Conservation (phyloP, 2,329 filamentous ascomycete genomes). For the Scedosporium minutisporum region DNA sequence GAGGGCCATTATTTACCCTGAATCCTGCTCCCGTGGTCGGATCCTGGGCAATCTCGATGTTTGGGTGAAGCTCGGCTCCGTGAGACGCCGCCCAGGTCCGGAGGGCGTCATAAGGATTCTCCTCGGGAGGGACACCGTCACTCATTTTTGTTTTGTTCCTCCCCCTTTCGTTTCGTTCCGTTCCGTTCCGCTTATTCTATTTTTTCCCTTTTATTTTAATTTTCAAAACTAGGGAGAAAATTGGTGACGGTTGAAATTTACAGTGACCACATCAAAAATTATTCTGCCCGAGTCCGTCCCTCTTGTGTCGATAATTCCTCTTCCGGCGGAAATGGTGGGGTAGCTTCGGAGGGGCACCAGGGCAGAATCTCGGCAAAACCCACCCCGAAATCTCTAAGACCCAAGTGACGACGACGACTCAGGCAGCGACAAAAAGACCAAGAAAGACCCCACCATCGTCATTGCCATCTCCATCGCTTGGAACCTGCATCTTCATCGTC, state of each 20-base stretch:
- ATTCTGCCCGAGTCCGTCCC: background rate
- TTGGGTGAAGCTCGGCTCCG: slow-evolving; percentile 38
- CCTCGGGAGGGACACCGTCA: background rate
- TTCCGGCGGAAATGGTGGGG: background rate
- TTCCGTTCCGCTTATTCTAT: no score
- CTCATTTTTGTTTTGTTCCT: background rate
- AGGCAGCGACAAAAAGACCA: no score
- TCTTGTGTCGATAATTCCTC: background rate
- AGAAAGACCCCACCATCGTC: slow-evolving; percentile 3
- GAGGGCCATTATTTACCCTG: slow-evolving; percentile 29
- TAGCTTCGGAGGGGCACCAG: background rate
- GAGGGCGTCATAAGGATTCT: slow-evolving; percentile 19
- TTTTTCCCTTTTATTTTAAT: no score
- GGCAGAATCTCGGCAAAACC: slow-evolving; percentile 5
- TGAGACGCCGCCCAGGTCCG: slow-evolving; percentile 37
- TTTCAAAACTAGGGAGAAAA: background rate
- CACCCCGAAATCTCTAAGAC: background rate
- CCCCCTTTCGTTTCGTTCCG: no score
- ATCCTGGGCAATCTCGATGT: slow-evolving; percentile 44
- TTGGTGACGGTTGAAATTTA: background rate
- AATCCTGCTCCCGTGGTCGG: slow-evolving; percentile 43
- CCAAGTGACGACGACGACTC: no score
- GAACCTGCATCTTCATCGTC: background rate
- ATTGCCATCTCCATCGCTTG: background rate
- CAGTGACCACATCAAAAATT: background rate